Base-by-base conservation (phyloP, 495 filamentous ascomycete genomes). In the Friedmanniomyces endolithicus region DNA sequence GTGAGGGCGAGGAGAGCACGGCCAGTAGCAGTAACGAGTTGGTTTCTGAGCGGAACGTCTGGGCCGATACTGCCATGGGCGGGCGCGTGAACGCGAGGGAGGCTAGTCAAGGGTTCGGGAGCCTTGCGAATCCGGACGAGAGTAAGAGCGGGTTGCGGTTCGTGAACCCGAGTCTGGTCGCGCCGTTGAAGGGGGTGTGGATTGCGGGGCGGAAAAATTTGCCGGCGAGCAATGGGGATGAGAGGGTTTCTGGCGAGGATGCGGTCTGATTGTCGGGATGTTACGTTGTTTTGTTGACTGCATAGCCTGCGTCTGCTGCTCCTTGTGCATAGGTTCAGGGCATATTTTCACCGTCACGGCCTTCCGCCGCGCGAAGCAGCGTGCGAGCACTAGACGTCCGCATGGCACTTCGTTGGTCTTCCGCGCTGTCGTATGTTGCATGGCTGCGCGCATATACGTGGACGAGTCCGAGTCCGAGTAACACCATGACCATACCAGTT, bases 81-180 rank as follows among this genome's bases (percentile, higher is more conserved):
- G 31, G 50, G 37, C 29, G 47, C 11, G 19, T 20, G 39, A 51
- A 53, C 20, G 19, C 12, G 25, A 41, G 54, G 12, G 49, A 49
- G 20, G 33, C 48, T 14, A 41, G 58, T 12, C 41, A 35, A 0
- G 63, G 71, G 19, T 64, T 67, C 39, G 78, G 76, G 45, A n/a
- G n/a, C n/a, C 77, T 72, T 11, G 33, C 49, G 3, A 77, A 73
- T 8, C 60, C 86, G 22, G 86, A 89, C 61, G 84, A 87, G 64
- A 71, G 77, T 49, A 84, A 89, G 64, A 77, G 75, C 56, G 83
- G 80, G 0, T 37, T 78, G 59, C 72, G 71, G 37, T 92, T 85
- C 68, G 71, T 88, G 31, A 90, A 90, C 61, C 87, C 87, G 27
- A 87, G 74, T 63, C 64, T 92, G n/a, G 70, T 85, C 2, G 63